Conservation (phyloP, 768 basidiomycete species). For the Lactarius sp. region DNA sequence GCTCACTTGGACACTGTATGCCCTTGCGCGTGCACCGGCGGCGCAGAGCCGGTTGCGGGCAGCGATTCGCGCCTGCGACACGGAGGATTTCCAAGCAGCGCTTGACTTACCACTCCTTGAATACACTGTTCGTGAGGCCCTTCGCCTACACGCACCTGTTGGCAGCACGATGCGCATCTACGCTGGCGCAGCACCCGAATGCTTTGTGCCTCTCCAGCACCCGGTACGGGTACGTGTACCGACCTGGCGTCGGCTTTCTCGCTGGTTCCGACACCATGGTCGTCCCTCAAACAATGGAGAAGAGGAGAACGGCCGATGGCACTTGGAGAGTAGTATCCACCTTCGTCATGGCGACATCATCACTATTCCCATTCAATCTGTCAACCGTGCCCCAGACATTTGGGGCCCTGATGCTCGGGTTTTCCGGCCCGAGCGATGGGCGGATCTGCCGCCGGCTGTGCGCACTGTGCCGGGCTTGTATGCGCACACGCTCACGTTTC, state of each 20-base stretch:
- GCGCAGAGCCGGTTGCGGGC: conserved; percentile 46
- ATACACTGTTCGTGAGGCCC: conserved; percentile 53
- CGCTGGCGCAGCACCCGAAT: conserved; percentile 36
- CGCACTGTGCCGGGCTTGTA: conserved; percentile 47
- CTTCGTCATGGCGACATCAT: conserved; percentile 47
- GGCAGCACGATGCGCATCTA: conserved; percentile 56
- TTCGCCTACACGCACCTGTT: conserved; percentile 53
- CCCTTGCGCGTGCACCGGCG: conserved; percentile 43
- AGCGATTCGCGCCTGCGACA: conserved; percentile 33
- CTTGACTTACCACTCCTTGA: conserved; percentile 52
- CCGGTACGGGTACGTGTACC: conserved; percentile 21
- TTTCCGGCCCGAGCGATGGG: conserved; percentile 60
- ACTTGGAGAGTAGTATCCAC: conserved; percentile 1
- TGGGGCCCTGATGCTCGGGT: conserved; percentile 65
- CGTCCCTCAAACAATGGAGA: not conserved
- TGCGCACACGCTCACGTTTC: conserved; percentile 51
- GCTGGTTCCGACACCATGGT: not conserved
- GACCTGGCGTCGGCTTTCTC: conserved; percentile 11
- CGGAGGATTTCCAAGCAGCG: conserved; percentile 24
- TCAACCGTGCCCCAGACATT: conserved; percentile 49
- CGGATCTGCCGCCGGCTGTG: conserved; percentile 35
- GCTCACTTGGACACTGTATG: conserved; percentile 59
- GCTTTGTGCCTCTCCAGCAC: conserved; percentile 46
- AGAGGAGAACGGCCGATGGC: conserved; percentile 5
- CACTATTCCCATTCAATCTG: conserved; percentile 53